Base-by-base conservation (phyloP, 2,329 filamentous ascomycete genomes). In the Colletotrichum scovillei region DNA sequence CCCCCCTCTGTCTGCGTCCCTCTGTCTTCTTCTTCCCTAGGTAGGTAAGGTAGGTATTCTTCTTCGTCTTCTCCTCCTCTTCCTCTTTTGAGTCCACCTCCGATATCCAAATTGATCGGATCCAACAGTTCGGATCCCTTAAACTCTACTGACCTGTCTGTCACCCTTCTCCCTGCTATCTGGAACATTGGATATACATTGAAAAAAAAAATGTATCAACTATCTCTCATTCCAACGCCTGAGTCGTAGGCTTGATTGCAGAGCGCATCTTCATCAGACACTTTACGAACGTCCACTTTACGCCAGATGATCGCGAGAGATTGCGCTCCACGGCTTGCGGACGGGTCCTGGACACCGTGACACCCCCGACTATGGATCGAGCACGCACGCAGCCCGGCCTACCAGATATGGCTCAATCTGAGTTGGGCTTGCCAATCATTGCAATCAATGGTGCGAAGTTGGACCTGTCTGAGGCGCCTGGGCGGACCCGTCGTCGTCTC, bases 231-330 rank as follows among this genome's bases (percentile, higher is more conserved):
- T 22, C 8, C 19, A 49, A 22, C 38, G 42, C 16, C 19, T 49
- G 42, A 49, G 19, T 49, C 42, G 42, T 49, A 11, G 16, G 42
- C 38, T 49, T 49, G 42, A 49, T 49, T 49, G 19, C 42, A 19
- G 16, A 49, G 42, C 42, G 19, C 19, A 49, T 49, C 42, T 49
- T 49, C 42, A 49, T 49, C 42, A 16, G 26, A 24, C 24, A 12
- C 59, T 63, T 30, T 30, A 30, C 57, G 42, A 28, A 38, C 30
- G 28, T 32, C 60, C 60, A 53, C 60, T 63, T 63, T 63, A 46
- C 63, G 52, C 52, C 30, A 73, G 63, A 71, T 70, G 58, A 42
- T 49, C n/a, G 19, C 67, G 38, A 71, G 71, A 73, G 67, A 73
- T 73, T 73, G 67, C 67, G 67, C 24, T 63, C 63, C 49, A 56